Evolutionary conservation across 768 basidiomycete species (phyloP).

Genomic region (Chalciporus sphaerocephalus): DNA sequence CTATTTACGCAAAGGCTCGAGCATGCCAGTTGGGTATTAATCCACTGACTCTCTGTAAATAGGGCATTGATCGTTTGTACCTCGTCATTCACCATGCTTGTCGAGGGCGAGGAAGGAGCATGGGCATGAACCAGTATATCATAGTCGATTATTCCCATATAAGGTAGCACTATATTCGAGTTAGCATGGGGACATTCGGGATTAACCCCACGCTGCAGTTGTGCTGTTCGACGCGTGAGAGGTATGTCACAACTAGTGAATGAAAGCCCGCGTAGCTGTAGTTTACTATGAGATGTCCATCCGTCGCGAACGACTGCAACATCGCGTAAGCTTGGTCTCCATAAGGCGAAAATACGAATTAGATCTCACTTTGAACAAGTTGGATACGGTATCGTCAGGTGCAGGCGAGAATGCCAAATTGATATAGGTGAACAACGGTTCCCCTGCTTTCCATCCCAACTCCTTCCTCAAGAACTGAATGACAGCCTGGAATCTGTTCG

Average conservation of each 20-base stretch:
- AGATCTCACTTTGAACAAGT: conserved; percentile 55
- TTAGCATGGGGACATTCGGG: not conserved
- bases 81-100: not conserved
- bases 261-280: conserved; percentile 56
- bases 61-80: conserved; percentile 1
- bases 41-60: not conserved
- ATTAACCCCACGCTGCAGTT: conserved; percentile 61
- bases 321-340: not conserved
- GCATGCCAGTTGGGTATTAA: not conserved
- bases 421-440: conserved; percentile 83
- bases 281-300: conserved; percentile 87
- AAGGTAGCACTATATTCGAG: not conserved
- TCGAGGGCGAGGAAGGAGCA: not conserved
- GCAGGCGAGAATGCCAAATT: conserved; percentile 74
- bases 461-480: conserved; percentile 90
- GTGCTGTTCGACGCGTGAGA: conserved; percentile 36
- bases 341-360: not conserved
- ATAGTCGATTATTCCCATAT: not conserved
- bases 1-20: not conserved
- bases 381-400: conserved; percentile 70
- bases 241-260: too few species aligned
- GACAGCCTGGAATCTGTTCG: conserved; percentile 92
- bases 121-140: not conserved
- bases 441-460: conserved; percentile 78
- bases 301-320: conserved; percentile 75